Evolutionary conservation across 179 eudicot species (phyloP).

Genomic region (Silene coronaria): DNA sequence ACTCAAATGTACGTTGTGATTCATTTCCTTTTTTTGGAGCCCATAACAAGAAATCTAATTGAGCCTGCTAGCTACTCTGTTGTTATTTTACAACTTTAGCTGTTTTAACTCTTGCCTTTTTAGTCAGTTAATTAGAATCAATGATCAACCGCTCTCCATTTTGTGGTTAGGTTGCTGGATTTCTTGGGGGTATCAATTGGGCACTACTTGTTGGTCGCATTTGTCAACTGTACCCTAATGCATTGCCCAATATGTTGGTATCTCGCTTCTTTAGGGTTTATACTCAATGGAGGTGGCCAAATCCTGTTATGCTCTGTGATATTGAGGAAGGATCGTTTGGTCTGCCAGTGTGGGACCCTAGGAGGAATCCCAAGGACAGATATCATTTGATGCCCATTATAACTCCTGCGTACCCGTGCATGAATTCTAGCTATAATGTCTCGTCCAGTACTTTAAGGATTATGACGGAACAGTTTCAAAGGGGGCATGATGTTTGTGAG

Average conservation of each 20-base stretch:
- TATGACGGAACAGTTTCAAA: conserved; percentile 66
- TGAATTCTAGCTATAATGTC: conserved; percentile 92
- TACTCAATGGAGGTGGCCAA: conserved; percentile 87
- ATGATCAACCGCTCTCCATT: not conserved
- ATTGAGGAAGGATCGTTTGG: conserved; percentile 70
- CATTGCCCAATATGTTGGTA: conserved; percentile 73
- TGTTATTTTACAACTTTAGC: not conserved
- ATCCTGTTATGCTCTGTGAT: conserved; percentile 73
- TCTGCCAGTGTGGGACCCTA: conserved; percentile 80
- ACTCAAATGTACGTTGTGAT: conserved; percentile 56
- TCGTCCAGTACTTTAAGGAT: conserved; percentile 68
- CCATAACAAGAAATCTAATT: not conserved
- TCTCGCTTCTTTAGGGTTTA: conserved; percentile 80
- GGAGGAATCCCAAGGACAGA: conserved; percentile 61
- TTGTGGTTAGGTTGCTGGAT: conserved; percentile 58
- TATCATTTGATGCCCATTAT: conserved; percentile 73
- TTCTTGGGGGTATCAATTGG: conserved; percentile 88
- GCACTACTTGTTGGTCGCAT: conserved; percentile 84
- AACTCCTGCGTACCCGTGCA: conserved; percentile 85
- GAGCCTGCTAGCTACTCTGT: not conserved
- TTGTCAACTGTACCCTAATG: conserved; percentile 84
- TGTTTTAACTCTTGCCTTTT: not conserved
- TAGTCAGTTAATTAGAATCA: not conserved
- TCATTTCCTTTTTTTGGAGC: not conserved
- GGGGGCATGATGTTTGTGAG: conserved; percentile 70